Conservation (phyloP, 108 stramenopile genomes). For the Chaetoceros tenuissimus region DNA sequence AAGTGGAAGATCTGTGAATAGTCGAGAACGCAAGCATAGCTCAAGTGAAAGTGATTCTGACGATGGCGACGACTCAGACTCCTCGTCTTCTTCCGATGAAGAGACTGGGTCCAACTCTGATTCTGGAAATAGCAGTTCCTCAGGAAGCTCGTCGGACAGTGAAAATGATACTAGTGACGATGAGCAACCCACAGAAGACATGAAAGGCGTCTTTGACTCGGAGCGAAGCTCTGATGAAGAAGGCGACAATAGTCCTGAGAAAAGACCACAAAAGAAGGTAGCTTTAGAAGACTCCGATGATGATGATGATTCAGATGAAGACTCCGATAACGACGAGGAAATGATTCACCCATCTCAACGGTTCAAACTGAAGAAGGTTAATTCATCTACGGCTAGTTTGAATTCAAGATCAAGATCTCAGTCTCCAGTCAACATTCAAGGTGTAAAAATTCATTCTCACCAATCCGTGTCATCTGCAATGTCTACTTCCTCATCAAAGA, state of each 20-base stretch:
- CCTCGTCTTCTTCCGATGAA: not conserved
- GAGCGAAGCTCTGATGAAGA: slow-evolving; percentile 10
- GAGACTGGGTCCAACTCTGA: not conserved
- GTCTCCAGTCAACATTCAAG: slow-evolving; percentile 26
- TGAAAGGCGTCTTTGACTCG: slow-evolving; percentile 2
- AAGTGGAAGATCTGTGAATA: not conserved
- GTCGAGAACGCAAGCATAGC: too few relatives aligned
- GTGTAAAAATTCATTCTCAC: slow-evolving; percentile 13
- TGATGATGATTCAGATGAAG: slow-evolving; percentile 20
- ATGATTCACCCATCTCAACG: slow-evolving; percentile 16
- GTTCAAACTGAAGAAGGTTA: slow-evolving; percentile 32
- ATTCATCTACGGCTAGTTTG: too few relatives aligned
- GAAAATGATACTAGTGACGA: not conserved
- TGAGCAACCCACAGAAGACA: slow-evolving; percentile 4
- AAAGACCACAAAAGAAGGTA: not conserved
- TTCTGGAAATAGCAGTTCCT: not conserved
- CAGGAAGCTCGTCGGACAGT: not conserved
- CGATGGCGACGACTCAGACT: not conserved
- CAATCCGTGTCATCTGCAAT: slow-evolving; percentile 1
- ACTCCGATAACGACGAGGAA: slow-evolving; percentile 3
- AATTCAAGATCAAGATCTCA: too few relatives aligned
- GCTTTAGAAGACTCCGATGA: slow-evolving; percentile 14
- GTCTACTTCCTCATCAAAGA: slow-evolving; percentile 14
- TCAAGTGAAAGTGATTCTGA: not conserved
- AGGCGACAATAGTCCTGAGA: not conserved